Conservation (phyloP, 2,329 filamentous ascomycete genomes). For the Neofusicoccum parvum region DNA sequence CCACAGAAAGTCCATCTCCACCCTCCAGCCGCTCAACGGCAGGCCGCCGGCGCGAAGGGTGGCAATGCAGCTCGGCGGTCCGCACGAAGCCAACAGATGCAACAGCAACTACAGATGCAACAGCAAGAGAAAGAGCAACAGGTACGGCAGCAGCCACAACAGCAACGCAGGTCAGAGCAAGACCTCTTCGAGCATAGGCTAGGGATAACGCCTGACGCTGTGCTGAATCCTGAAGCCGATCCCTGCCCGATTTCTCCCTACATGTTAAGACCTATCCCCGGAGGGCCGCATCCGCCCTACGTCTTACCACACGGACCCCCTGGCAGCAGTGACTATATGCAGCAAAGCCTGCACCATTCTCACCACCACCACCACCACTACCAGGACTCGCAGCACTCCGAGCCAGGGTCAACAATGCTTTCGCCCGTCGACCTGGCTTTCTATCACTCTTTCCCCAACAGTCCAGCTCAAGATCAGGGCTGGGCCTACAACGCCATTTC, state of each 20-base stretch:
- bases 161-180: background rate
- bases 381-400: background rate
- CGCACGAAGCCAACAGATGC: background rate
- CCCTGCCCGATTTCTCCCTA: background rate
- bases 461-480: background rate
- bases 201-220: background rate
- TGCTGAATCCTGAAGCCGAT: background rate
- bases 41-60: slow-evolving; percentile 49
- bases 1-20: slow-evolving; percentile 25
- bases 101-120: background rate
- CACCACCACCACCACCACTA: background rate
- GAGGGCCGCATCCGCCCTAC: background rate
- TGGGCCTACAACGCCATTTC: slow-evolving; percentile 1
- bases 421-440: background rate
- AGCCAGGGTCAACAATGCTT: background rate
- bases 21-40: slow-evolving; percentile 40
- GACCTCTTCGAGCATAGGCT: background rate
- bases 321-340: background rate
- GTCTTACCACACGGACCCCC: background rate
- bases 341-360: background rate
- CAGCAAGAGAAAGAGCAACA: background rate
- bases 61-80: slow-evolving; percentile 42
- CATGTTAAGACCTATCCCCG: background rate
- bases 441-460: background rate
- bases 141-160: background rate